These are phyloP conservation scores for Nissolia schottii DNA, from an alignment of 306 rosid genomes.

Conservation along the genomic window DNA sequence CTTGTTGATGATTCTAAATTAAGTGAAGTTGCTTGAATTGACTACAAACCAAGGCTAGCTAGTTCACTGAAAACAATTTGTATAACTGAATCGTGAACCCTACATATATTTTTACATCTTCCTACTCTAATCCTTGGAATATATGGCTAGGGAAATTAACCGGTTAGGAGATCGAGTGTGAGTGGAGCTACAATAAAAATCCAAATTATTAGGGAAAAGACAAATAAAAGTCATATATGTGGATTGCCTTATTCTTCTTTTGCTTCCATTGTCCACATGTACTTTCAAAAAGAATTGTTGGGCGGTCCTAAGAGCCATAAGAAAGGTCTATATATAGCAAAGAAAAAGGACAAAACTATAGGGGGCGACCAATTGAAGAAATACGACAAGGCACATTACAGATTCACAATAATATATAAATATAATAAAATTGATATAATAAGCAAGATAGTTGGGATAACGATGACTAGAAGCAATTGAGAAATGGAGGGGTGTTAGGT, in stretches of 20 bases:
- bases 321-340: slow-evolving; percentile 12
- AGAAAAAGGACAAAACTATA: slow-evolving; percentile 20
- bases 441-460: slow-evolving; percentile 12
- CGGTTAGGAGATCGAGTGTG: not conserved
- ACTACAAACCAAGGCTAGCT: not conserved
- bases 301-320: slow-evolving; percentile 22
- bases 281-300: not conserved
- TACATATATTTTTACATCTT: not conserved
- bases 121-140: not conserved
- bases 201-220: not conserved
- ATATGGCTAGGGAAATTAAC: not conserved
- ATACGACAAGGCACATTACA: not conserved
- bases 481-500: slow-evolving; percentile 51
- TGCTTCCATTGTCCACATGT: slow-evolving; percentile 15
- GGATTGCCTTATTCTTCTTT: not conserved
- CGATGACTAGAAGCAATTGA: slow-evolving; percentile 39
- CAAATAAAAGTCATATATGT: not conserved
- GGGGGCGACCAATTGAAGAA: slow-evolving; percentile 13
- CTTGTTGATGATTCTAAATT: not conserved
- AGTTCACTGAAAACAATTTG: not conserved
- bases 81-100: not conserved
- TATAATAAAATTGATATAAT: not conserved
- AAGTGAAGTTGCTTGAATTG: slow-evolving; percentile 1
- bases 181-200: not conserved
- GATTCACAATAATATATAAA: not conserved